Conservation (phyloP, 140 eudicot species). For the Anethum foeniculum region DNA sequence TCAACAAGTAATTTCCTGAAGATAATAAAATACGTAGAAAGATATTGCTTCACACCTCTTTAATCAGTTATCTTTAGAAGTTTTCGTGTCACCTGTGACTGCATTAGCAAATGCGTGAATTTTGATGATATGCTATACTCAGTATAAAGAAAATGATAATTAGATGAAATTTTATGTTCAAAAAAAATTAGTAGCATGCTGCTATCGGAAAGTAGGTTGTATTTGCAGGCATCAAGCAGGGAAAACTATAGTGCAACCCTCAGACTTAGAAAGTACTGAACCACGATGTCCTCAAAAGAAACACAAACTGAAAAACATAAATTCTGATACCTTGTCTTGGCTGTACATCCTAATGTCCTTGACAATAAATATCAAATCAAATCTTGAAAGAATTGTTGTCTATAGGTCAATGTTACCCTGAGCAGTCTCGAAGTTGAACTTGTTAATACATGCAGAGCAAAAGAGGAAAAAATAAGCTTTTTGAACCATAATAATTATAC, state of each 20-base stretch:
- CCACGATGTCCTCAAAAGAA: neutral
- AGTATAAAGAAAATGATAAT: constrained; percentile 17
- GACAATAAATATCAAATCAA: constrained; percentile 88
- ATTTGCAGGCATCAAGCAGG: neutral
- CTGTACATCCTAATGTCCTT: constrained; percentile 74
- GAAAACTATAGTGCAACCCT: neutral
- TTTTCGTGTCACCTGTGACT: constrained; percentile 37
- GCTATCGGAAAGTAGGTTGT: neutral
- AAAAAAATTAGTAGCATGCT: neutral
- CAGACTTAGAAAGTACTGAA: neutral
- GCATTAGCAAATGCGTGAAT: constrained; percentile 84
- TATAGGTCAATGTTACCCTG: constrained; percentile 98
- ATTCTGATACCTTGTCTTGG: constrained; percentile 73
- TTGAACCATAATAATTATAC: neutral
- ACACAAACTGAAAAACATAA: neutral
- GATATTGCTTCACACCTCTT: constrained; percentile 39
- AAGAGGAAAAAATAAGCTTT: neutral
- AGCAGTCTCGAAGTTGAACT: constrained; percentile 62
- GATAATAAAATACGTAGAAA: too few species aligned
- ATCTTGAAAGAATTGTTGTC: constrained; percentile 96
- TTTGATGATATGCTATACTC: constrained; percentile 86
- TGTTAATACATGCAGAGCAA: constrained; percentile 16
- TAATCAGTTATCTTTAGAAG: constrained; percentile 81
- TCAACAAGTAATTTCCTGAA: too few species aligned
- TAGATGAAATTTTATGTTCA: too few species aligned